Conservation (phyloP, 2,329 filamentous ascomycete species). For the Talaromyces sp. region DNA sequence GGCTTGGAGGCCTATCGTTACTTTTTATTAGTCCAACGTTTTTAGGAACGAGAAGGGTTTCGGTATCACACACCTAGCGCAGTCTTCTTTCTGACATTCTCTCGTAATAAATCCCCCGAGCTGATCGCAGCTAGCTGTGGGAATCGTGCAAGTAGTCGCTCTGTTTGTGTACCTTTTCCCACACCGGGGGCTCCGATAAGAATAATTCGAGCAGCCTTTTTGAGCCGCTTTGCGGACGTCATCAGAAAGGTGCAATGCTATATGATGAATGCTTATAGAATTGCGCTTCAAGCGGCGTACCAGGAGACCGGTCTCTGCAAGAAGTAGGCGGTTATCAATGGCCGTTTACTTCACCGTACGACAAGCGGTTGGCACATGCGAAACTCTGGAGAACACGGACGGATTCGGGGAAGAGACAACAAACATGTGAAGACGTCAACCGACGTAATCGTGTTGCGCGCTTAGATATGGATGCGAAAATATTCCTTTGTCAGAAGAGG, state of each 20-base stretch:
- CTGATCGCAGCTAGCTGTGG: conserved; percentile 87
- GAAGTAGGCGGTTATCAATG: neutral
- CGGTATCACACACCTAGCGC: conserved; percentile 64
- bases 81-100: conserved; percentile 87
- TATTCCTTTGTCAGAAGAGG: neutral
- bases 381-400: neutral
- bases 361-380: conserved; percentile 6
- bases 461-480: neutral
- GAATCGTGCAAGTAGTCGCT: conserved; percentile 80
- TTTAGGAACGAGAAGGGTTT: neutral
- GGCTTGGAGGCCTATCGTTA: conserved; percentile 76
- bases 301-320: neutral
- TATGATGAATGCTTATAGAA: neutral
- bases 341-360: neutral
- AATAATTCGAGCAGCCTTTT: conserved; percentile 84
- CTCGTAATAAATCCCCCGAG: conserved; percentile 85
- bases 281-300: neutral
- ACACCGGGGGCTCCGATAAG: conserved; percentile 94
- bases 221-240: conserved; percentile 52
- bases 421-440: conserved; percentile 10
- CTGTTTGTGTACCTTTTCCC: conserved; percentile 93
- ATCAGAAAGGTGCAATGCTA: conserved; percentile 22
- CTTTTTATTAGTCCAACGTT: neutral
- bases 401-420: neutral
- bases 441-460: neutral